These are phyloP conservation scores for Rubus parviflorus DNA, from an alignment of 306 rosid species.

Conservation along the genomic window DNA sequence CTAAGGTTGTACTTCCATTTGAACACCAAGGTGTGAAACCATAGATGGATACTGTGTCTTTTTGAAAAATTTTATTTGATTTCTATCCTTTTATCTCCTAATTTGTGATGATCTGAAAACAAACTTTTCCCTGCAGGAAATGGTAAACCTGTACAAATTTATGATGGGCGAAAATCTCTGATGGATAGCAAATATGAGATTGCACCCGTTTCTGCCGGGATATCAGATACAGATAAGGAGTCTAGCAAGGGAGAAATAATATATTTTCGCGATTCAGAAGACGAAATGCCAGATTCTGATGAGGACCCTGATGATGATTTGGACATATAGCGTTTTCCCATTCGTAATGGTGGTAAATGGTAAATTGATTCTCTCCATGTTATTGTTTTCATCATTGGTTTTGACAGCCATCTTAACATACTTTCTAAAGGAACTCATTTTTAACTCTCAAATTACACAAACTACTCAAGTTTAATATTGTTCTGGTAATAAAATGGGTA, in stretches of 20 bases:
- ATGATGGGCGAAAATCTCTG: conserved; percentile 80
- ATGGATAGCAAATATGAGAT: conserved; percentile 42
- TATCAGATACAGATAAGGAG: conserved; percentile 35
- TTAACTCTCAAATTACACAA: not conserved
- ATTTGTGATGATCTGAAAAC: conserved; percentile 6
- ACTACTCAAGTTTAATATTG: not conserved
- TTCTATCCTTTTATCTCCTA: not conserved
- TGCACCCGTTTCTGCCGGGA: conserved; percentile 30
- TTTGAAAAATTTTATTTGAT: not conserved
- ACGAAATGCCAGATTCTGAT: conserved; percentile 97
- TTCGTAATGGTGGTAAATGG: not conserved
- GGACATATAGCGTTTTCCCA: conserved; percentile 53
- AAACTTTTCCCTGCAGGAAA: conserved; percentile 49
- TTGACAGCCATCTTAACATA: not conserved
- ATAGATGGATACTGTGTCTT: conserved; percentile 7
- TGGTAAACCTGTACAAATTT: conserved; percentile 75
- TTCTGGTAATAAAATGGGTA: not conserved
- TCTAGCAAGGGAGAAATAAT: conserved; percentile 80
- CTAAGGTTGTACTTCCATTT: conserved; percentile 89
- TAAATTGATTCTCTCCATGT: not conserved
- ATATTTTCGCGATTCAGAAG: conserved; percentile 90
- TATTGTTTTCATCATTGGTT: not conserved
- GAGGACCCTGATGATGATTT: conserved; percentile 98
- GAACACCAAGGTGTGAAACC: conserved; percentile 80
- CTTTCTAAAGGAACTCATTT: not conserved